Evolutionary conservation across 2,329 filamentous ascomycete genomes (phyloP).

Genomic region (Atkinsonella texensis): DNA sequence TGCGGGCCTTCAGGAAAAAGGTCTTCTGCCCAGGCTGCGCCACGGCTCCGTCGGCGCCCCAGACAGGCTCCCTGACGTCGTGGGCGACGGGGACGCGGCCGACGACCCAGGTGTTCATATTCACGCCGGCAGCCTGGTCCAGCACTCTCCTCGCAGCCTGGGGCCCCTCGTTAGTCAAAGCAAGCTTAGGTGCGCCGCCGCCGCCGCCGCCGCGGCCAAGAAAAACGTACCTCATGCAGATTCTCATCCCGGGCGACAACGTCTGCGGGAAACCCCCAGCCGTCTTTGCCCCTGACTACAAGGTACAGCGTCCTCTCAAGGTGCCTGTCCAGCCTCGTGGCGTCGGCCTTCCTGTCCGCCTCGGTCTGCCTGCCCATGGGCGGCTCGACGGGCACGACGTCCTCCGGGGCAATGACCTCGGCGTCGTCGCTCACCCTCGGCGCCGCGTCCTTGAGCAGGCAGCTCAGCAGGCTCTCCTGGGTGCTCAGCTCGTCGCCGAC

Average conservation of each 20-base stretch:
- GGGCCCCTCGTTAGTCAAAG: conserved; percentile 3
- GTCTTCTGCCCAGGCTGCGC: conserved; percentile 58
- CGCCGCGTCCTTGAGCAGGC: conserved; percentile 66
- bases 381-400: conserved; percentile 56
- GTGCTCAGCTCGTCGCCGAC: conserved; percentile 58
- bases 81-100: conserved; percentile 83
- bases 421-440: conserved; percentile 46
- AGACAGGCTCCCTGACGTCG: conserved; percentile 43
- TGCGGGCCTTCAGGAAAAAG: conserved; percentile 93
- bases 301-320: conserved; percentile 79
- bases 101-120: conserved; percentile 99
- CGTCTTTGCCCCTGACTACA: conserved; percentile 61
- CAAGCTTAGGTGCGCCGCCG: no score
- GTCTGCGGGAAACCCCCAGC: conserved; percentile 76
- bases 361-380: conserved; percentile 62
- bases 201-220: no score
- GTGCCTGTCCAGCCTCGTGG: conserved; percentile 64
- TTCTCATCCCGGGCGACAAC: conserved; percentile 58
- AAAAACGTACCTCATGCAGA: conserved; percentile 57
- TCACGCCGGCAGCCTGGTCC: conserved; percentile 64
- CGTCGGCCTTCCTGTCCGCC: conserved; percentile 65
- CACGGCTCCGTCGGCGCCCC: conserved; percentile 30
- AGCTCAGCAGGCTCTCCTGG: conserved; percentile 52
- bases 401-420: conserved; percentile 43
- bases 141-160: conserved; percentile 69